phyloP scores from a whole-genome alignment of 257 asterid genomes.

The Craterostigma plantagineum region DNA sequence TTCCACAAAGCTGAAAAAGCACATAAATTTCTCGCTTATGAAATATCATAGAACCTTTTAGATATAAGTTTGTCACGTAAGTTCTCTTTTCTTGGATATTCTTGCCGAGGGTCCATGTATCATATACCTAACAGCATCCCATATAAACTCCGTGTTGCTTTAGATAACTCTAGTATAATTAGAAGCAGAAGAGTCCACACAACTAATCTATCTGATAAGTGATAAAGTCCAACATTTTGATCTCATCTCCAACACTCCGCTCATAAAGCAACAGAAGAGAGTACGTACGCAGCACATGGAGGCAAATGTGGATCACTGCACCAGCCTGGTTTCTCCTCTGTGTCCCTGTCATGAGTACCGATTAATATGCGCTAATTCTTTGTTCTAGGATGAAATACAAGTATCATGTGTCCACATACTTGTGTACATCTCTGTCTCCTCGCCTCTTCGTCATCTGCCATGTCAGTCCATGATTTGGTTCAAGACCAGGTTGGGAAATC shows the following conservation, averaged over 20 bases:
- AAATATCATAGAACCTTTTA: background rate
- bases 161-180: too few species aligned
- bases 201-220: background rate
- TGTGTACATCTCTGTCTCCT: constrained; percentile 95
- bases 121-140: background rate
- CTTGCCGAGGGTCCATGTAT: background rate
- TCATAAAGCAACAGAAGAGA: constrained; percentile 2
- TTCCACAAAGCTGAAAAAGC: constrained; percentile 75
- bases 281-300: constrained; percentile 94
- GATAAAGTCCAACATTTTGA: background rate
- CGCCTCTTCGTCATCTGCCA: constrained; percentile 99
- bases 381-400: background rate
- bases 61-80: background rate
- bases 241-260: background rate
- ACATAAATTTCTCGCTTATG: constrained; percentile 5
- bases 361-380: constrained; percentile 7
- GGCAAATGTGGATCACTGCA: constrained; percentile 96
- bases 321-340: constrained; percentile 99
- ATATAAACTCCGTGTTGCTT: too few species aligned
- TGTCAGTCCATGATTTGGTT: constrained; percentile 94
- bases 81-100: background rate
- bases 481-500: constrained; percentile 99
- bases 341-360: constrained; percentile 41
- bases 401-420: constrained; percentile 21
- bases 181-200: background rate